phyloP scores from a whole-genome alignment of 2,329 filamentous ascomycete species.

The Epichloe coenophiala region DNA sequence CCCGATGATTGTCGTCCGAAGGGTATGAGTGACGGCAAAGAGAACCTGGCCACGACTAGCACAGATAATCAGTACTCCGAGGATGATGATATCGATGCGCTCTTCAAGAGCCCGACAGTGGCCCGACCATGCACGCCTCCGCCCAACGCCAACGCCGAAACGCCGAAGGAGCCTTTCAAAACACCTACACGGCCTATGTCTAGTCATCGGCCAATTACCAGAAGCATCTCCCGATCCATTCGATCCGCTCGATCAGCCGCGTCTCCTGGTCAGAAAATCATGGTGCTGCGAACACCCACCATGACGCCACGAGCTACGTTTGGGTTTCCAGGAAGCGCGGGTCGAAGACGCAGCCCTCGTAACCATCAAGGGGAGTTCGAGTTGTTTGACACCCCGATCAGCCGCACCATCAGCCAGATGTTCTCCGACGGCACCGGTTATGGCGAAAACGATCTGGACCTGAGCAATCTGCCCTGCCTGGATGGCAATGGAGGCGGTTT shows the following conservation, averaged over 20 bases:
- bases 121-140: conserved; percentile 37
- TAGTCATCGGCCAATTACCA: conserved; percentile 46
- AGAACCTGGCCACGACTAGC: conserved; percentile 24
- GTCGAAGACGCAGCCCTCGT: conserved; percentile 30
- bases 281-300: conserved; percentile 36
- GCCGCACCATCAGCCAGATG: conserved; percentile 49
- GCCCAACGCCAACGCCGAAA: conserved; percentile 27
- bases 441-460: conserved; percentile 29
- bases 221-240: conserved; percentile 45
- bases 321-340: conserved; percentile 17
- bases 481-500: conserved; percentile 21
- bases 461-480: conserved; percentile 25
- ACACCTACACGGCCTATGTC: conserved; percentile 51
- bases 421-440: conserved; percentile 42
- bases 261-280: conserved; percentile 29
- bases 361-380: conserved; percentile 25
- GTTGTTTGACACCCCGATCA: conserved; percentile 42
- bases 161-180: conserved; percentile 37
- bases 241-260: conserved; percentile 29
- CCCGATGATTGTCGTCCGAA: conserved; percentile 21
- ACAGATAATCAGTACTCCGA: conserved; percentile 13
- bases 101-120: conserved; percentile 49
- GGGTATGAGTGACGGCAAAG: conserved; percentile 22
- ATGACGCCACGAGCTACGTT: conserved; percentile 24
- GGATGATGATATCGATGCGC: conserved; percentile 43